Evolutionary conservation across 768 basidiomycete species (phyloP), one percentile per base, ranked within the genome.

Genomic region (Xerocomellus chrysenteron): DNA sequence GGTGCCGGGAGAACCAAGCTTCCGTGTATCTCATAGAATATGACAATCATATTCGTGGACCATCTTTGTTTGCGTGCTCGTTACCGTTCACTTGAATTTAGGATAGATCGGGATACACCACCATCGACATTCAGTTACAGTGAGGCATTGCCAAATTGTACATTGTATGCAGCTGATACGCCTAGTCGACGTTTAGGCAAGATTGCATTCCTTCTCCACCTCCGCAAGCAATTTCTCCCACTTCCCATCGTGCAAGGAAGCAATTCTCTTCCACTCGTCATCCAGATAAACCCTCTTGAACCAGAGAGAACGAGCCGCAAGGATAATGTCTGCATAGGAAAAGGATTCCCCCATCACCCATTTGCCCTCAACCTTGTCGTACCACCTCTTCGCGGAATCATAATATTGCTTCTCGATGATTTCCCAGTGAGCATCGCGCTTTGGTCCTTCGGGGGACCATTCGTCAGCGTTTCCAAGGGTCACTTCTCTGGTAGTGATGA

Each of bases 1-100:
- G 9, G 82, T 98, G 11, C 96, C 97, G 2, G 97, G 97, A 62
- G 97, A 99, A 99, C 97, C 44, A 99, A 98, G 21, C 21, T 42
- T 16, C 6, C 13, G 21, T 59, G 51, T 59, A 53, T 32, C 16
- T 21, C 12, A 24, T 28, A 42, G 30, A 41, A 44, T 44, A 16
- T 16, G 14, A 47, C 21, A 35, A 17, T 11, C 14, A 19, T 19
- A 2, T 16, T 44, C n/a, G 21, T 17, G 21, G 21, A 1, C 21
- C 11, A n/a, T 52, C 35, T 30, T 24, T 17, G 28, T 35, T 21
- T 12, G 24, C 8, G 11, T 50, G 37, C 24, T 32, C 24, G 6
- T 21, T 7, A 7, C 21, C 21, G 21, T 21, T 21, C 21, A 21
- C 21, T 21, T 21, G 21, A 21, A 21, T 21, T 21, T 21, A 21